A percentile compares a stretch with the other conserved stretches of the same genome.
Evolutionary conservation across 106 monocot genomes (phyloP).

Genomic region (Dendrobium chrysotoxum): DNA sequence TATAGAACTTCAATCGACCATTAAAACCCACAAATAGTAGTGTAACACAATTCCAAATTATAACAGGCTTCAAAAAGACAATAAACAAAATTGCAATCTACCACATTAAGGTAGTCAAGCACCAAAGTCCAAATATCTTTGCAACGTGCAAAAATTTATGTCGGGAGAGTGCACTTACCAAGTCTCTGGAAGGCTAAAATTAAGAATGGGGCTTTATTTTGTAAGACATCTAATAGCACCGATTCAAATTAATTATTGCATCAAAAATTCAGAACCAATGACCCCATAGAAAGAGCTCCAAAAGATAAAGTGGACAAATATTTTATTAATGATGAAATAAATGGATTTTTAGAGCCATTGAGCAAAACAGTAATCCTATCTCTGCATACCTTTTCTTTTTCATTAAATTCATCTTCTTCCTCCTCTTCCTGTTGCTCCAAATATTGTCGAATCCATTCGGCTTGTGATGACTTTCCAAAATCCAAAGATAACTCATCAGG

Average conservation of each 20-base stretch:
- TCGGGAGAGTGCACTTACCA: neutral
- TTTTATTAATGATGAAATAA: neutral
- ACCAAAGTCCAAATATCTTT: neutral
- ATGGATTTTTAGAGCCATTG: neutral
- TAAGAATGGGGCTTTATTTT: neutral
- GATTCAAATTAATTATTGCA: neutral
- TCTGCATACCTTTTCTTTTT: slow-evolving; percentile 13
- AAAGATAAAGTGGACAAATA: neutral
- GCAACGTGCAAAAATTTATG: neutral
- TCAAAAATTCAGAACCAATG: neutral
- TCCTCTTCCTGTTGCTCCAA: slow-evolving; percentile 68
- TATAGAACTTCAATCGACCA: neutral
- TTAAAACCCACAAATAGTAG: neutral
- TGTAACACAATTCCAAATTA: neutral
- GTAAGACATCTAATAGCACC: neutral
- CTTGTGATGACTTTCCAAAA: slow-evolving; percentile 57
- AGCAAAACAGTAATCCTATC: neutral
- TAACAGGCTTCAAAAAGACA: neutral
- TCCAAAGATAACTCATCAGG: slow-evolving; percentile 39
- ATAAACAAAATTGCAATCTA: neutral
- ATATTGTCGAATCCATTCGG: slow-evolving; percentile 86
- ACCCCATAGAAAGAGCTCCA: neutral
- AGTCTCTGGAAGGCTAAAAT: neutral
- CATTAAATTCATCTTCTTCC: slow-evolving; percentile 30
- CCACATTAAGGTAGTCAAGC: neutral